These are phyloP conservation scores for Arthrobotrys megalospora DNA, from an alignment of 2,329 filamentous ascomycete species.

Conservation along the genomic window DNA sequence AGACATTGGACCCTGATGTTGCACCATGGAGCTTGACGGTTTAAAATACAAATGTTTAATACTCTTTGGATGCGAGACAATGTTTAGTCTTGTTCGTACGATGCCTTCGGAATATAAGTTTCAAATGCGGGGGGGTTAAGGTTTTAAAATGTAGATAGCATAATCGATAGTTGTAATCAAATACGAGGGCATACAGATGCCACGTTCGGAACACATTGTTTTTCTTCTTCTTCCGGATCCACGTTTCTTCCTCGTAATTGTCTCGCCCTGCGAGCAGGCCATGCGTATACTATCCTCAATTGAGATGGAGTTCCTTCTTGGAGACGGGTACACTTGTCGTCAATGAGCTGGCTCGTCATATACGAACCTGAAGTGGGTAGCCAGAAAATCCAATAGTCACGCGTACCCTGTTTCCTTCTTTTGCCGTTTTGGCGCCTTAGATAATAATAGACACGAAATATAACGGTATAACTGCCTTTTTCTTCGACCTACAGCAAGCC, in stretches of 20 bases:
- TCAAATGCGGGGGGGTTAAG: background rate
- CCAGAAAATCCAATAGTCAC: background rate
- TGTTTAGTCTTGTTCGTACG: conserved; percentile 5
- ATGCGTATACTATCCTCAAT: background rate
- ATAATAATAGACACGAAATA: background rate
- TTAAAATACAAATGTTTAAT: background rate
- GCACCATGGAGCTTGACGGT: conserved; percentile 47
- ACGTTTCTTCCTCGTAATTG: conserved; percentile 9
- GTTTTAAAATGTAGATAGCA: conserved; percentile 22
- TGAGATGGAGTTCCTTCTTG: background rate
- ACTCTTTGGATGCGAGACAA: background rate
- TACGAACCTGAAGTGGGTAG: no score
- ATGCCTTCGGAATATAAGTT: background rate
- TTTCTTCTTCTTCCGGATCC: background rate
- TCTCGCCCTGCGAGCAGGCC: background rate
- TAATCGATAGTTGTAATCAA: conserved; percentile 34
- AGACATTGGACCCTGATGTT: conserved; percentile 64
- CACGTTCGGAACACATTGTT: background rate
- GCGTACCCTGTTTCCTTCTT: background rate
- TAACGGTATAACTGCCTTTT: background rate
- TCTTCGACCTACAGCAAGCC: conserved; percentile 2
- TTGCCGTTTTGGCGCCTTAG: background rate
- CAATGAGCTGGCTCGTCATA: background rate
- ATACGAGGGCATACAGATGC: background rate
- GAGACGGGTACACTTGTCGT: background rate